Conservation (phyloP, 257 asterid genomes). For the Solanum dulcamara region DNA sequence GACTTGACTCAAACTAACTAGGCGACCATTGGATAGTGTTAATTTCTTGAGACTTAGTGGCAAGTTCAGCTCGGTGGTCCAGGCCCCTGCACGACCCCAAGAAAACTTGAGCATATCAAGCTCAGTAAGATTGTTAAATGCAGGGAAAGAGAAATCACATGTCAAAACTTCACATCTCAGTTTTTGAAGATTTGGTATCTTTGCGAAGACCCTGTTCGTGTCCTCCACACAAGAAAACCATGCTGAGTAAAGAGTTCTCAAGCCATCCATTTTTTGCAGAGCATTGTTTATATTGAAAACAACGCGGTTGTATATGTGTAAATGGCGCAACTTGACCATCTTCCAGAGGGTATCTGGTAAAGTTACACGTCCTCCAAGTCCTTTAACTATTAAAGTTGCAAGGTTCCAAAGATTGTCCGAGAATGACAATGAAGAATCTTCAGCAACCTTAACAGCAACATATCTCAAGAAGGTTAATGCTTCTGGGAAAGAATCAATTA, state of each 20-base stretch:
- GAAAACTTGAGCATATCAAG: neutral
- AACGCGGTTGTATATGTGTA: neutral
- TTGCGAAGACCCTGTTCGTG: neutral
- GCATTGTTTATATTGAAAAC: neutral
- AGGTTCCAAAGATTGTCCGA: too few species aligned
- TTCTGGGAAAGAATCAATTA: neutral
- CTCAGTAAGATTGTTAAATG: neutral
- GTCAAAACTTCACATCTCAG: neutral
- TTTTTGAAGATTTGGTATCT: neutral
- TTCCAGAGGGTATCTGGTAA: too few species aligned
- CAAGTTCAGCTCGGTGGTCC: neutral
- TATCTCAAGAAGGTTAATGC: neutral
- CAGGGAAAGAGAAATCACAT: neutral
- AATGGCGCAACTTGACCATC: neutral
- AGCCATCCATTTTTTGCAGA: neutral
- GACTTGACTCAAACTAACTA: neutral
- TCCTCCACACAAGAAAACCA: neutral
- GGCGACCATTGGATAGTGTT: neutral
- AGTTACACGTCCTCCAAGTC: too few species aligned
- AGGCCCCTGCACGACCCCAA: neutral
- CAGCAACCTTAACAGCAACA: neutral
- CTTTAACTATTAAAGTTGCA: too few species aligned
- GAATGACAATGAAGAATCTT: neutral
- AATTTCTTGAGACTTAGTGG: neutral
- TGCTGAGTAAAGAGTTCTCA: neutral